Conservation (phyloP, 2,329 filamentous ascomycete genomes). For the Calycina herbarum region DNA sequence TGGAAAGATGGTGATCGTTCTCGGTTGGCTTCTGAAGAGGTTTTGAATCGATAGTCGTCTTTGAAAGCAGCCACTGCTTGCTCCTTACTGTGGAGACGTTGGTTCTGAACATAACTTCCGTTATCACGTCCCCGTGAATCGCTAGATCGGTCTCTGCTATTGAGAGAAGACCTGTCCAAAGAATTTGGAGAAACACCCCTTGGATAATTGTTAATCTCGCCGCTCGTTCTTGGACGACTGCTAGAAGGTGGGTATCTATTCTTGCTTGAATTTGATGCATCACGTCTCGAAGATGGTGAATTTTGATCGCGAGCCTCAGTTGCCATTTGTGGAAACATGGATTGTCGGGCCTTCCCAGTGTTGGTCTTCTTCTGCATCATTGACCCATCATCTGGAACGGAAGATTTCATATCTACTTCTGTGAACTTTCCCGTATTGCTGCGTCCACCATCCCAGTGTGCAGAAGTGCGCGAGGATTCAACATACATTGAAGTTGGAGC, state of each 20-base stretch:
- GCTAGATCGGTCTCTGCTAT: constrained; percentile 3
- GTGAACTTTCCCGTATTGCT: constrained; percentile 14
- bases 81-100: constrained; percentile 20
- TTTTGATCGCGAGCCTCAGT: constrained; percentile 11
- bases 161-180: constrained; percentile 9
- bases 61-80: constrained; percentile 14
- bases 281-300: constrained; percentile 11
- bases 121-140: constrained; percentile 5
- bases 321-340: constrained; percentile 19
- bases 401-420: background rate
- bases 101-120: constrained; percentile 18
- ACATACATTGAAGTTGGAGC: constrained; percentile 11
- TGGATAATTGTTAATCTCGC: background rate
- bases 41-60: constrained; percentile 16
- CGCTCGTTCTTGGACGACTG: constrained; percentile 9
- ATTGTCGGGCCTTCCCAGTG: constrained; percentile 16
- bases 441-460: constrained; percentile 24
- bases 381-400: constrained; percentile 13
- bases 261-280: constrained; percentile 18
- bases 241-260: background rate
- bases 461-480: constrained; percentile 18
- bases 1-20: constrained; percentile 15
- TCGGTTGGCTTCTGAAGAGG: constrained; percentile 9
- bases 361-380: constrained; percentile 26
- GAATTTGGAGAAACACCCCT: background rate